Conservation (phyloP, 169 alveolate genomes). For the Babesia gibsoni region DNA sequence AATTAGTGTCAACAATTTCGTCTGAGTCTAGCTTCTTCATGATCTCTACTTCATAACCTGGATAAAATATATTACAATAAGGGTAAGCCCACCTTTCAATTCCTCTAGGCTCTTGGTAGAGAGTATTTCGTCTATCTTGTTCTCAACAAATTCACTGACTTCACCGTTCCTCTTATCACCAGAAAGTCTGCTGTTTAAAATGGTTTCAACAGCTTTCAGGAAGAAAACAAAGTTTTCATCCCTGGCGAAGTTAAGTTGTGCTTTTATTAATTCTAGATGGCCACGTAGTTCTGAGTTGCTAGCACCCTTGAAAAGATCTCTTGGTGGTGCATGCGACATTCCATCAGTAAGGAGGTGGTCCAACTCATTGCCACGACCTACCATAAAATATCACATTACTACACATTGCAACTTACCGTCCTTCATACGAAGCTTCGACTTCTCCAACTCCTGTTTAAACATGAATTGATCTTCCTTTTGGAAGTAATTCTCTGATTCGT, state of each 20-base stretch:
- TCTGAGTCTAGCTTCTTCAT: conserved; percentile 56
- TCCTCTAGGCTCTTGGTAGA: conserved; percentile 45
- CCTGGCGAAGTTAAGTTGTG: conserved; percentile 20
- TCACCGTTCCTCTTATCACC: conserved; percentile 2
- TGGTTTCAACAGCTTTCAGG: conserved; percentile 10
- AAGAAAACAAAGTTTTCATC: not conserved
- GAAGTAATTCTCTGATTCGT: conserved; percentile 60
- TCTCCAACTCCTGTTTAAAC: conserved; percentile 63
- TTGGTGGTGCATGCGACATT: not conserved
- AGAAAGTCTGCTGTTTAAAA: conserved; percentile 6
- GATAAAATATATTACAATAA: conserved; percentile 48
- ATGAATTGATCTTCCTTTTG: conserved; percentile 60
- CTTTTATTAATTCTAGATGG: conserved; percentile 36
- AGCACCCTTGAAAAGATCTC: conserved; percentile 15
- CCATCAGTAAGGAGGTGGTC: conserved; percentile 23
- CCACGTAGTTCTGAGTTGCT: not conserved
- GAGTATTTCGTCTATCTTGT: conserved; percentile 48
- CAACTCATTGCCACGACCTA: conserved; percentile 46
- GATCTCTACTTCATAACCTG: conserved; percentile 74
- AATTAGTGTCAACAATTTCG: conserved; percentile 66
- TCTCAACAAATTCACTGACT: conserved; percentile 30
- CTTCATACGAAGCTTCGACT: conserved; percentile 33
- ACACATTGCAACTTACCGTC: conserved; percentile 15
- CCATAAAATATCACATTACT: not conserved
- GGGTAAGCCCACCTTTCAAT: conserved; percentile 46